A percentile compares a stretch with the other conserved stretches of the same genome.
Conservation (phyloP, 306 rosid species). For the Prosopis cineraria region DNA sequence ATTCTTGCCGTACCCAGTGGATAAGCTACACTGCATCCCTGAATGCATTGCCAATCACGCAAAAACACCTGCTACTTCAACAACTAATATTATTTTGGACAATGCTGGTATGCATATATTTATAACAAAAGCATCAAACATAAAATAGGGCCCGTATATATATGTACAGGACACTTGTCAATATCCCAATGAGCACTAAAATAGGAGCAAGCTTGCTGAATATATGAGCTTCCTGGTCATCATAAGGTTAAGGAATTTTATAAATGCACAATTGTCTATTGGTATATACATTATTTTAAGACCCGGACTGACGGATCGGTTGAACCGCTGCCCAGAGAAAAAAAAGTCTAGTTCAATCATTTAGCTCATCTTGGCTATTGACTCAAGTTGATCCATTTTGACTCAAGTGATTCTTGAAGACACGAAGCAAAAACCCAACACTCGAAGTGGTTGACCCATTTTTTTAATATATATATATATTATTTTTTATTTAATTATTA, state of each 20-base stretch:
- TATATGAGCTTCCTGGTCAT: neutral
- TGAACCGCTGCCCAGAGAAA: no score
- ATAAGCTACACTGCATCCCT: neutral
- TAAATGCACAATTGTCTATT: neutral
- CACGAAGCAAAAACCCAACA: no score
- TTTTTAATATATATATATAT: no score
- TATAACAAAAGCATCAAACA: neutral
- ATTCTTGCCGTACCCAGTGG: neutral
- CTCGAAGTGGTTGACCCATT: no score
- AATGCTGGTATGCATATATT: neutral
- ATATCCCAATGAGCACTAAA: slow-evolving; percentile 26
- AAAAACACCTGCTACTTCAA: neutral
- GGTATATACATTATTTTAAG: no score
- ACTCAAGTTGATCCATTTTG: no score
- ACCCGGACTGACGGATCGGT: no score
- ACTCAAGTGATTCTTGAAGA: no score
- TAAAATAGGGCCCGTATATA: neutral
- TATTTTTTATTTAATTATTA: no score
- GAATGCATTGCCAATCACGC: neutral
- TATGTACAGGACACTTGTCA: neutral
- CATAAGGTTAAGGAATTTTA: neutral
- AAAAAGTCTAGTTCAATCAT: no score
- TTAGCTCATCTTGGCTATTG: no score
- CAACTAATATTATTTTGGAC: neutral
- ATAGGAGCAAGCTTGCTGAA: slow-evolving; percentile 26